Evolutionary conservation across 257 asterid genomes (phyloP).

Genomic region (Przewalskia tangutica): DNA sequence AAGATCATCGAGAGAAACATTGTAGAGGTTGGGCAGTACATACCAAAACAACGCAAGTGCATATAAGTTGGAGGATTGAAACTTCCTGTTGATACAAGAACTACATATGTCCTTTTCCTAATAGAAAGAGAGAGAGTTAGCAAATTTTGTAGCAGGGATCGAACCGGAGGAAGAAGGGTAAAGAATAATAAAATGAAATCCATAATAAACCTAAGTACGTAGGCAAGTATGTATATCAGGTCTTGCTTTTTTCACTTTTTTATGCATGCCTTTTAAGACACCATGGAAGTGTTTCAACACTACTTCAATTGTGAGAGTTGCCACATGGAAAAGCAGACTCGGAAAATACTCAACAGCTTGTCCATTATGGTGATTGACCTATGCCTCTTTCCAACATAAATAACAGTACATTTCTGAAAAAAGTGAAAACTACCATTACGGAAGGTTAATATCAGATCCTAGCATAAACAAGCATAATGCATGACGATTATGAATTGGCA

Average conservation of each 20-base stretch:
- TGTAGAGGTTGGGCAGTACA: not conserved
- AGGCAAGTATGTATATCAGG: not conserved
- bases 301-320: not conserved
- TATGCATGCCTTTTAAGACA: not conserved
- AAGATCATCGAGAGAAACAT: not conserved
- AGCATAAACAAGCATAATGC: not conserved
- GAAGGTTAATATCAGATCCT: not conserved
- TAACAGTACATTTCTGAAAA: not conserved
- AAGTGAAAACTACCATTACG: not conserved
- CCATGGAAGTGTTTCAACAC: not conserved
- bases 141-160: not conserved
- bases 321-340: not conserved
- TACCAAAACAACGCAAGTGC: slow-evolving; percentile 92
- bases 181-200: not conserved
- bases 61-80: slow-evolving; percentile 86
- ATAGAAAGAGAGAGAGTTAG: not conserved
- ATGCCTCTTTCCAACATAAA: not conserved
- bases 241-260: not conserved
- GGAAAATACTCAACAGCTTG: not conserved
- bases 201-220: not conserved
- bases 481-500: not conserved
- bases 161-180: not conserved
- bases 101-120: slow-evolving; percentile 43
- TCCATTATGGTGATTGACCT: not conserved
- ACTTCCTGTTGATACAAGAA: slow-evolving; percentile 83